These are phyloP conservation scores for Cydonia oblonga DNA, from an alignment of 331 rosid genomes.

Conservation along the genomic window DNA sequence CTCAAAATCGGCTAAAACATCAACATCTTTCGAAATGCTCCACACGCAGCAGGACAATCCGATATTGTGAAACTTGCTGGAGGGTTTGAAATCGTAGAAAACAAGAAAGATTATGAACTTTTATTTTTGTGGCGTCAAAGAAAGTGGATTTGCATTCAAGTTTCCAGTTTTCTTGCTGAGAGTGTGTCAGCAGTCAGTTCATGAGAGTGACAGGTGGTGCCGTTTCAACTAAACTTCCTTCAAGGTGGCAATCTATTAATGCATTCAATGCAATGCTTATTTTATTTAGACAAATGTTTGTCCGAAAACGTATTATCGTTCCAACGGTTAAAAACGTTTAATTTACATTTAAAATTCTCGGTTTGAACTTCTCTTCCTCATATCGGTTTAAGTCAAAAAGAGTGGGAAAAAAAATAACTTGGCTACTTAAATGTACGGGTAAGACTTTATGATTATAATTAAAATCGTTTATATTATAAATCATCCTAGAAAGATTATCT, in stretches of 20 bases:
- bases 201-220: constrained; percentile 2
- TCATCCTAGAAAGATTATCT: accelerated
- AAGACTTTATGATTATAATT: no score
- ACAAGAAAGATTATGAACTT: neutral
- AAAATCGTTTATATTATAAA: no score
- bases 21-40: constrained; percentile 1
- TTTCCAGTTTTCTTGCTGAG: neutral
- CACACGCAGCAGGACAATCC: neutral
- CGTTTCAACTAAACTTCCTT: neutral
- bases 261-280: no score
- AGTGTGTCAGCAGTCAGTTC: neutral
- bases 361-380: no score
- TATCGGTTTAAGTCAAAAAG: no score
- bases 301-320: no score
- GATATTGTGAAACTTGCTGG: neutral
- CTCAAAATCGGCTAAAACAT: constrained; percentile 1
- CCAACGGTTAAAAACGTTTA: no score
- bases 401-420: no score
- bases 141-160: neutral
- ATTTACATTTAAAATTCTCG: no score
- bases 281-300: no score
- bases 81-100: neutral
- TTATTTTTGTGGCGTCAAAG: neutral
- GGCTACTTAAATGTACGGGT: no score
- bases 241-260: neutral